These are phyloP conservation scores for Ambrosia artemisiifolia DNA, from an alignment of 129 eudicot species.

Conservation along the genomic window DNA sequence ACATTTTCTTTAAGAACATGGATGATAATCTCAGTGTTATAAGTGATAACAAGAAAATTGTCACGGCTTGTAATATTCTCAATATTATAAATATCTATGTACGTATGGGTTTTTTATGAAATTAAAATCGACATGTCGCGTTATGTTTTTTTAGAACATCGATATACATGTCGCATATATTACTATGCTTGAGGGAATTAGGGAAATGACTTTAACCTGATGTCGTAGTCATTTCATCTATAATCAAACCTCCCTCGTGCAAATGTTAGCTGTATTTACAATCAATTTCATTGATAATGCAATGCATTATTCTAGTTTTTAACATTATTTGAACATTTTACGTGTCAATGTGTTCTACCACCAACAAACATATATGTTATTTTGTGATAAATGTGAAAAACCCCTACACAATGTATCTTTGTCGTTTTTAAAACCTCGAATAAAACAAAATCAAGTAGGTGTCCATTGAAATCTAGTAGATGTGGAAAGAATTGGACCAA, in stretches of 20 bases:
- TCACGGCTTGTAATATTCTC: too few species aligned
- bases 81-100: too few species aligned
- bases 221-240: background rate
- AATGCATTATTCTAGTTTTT: background rate
- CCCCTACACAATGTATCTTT: background rate
- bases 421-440: background rate
- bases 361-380: background rate
- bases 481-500: background rate
- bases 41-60: too few species aligned
- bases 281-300: background rate
- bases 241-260: background rate
- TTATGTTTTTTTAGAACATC: too few species aligned
- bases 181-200: background rate
- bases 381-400: background rate
- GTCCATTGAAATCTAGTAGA: background rate
- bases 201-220: background rate
- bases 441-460: background rate
- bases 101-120: too few species aligned
- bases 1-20: too few species aligned
- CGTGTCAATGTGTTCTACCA: background rate
- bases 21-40: too few species aligned
- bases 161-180: background rate
- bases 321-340: background rate
- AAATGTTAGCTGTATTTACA: background rate
- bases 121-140: too few species aligned